phyloP scores from a whole-genome alignment of 108 stramenopile species.

The Aurantiochytrium sp. region DNA sequence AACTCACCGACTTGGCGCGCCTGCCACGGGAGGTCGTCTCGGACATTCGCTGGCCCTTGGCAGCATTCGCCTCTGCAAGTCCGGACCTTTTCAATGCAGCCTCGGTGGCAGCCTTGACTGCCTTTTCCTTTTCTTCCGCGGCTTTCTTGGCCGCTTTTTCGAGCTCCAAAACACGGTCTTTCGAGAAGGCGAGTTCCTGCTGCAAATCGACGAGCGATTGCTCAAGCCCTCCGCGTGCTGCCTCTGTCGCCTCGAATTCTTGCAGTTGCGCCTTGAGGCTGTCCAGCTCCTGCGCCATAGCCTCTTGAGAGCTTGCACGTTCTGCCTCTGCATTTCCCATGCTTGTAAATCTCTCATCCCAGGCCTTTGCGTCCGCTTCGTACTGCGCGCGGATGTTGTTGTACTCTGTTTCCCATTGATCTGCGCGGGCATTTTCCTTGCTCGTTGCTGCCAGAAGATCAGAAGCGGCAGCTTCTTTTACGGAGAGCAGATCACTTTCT shows the following conservation, averaged over 20 bases:
- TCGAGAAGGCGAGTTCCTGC: not conserved
- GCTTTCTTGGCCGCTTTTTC: not conserved
- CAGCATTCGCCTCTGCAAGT: too few species aligned
- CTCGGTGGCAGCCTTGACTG: not conserved
- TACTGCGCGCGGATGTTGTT: not conserved
- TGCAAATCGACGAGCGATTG: not conserved
- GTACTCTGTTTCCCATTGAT: not conserved
- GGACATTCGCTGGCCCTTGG: too few species aligned
- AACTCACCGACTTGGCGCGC: too few species aligned
- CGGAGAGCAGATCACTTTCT: too few species aligned
- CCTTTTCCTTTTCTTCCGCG: not conserved
- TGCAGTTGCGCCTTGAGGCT: not conserved
- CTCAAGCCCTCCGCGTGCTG: not conserved
- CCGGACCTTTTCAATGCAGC: not conserved
- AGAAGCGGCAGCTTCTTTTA: too few species aligned
- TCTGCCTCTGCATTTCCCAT: not conserved
- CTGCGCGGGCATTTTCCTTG: not conserved
- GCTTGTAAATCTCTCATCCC: not conserved
- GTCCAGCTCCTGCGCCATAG: not conserved
- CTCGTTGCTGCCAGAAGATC: too few species aligned
- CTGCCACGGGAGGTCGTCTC: too few species aligned
- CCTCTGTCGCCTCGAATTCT: not conserved
- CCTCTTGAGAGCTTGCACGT: not conserved
- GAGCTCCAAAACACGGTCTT: not conserved
- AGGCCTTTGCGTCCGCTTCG: not conserved